Evolutionary conservation across 768 basidiomycete genomes (phyloP).

Genomic region (Suillus subaureus): DNA sequence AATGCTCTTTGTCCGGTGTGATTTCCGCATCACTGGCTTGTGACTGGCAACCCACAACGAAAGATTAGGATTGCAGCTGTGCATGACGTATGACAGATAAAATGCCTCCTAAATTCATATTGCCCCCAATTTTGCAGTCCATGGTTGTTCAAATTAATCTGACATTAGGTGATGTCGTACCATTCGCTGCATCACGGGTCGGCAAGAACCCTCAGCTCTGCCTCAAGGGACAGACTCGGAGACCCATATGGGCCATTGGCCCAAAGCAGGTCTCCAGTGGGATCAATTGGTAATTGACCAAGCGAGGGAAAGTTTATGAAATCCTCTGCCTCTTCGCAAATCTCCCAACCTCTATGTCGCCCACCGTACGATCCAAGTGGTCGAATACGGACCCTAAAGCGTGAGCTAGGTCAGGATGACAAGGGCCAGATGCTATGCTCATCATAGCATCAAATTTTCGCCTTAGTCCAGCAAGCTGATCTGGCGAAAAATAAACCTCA

Average conservation of each 20-base stretch:
- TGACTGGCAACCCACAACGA: not conserved
- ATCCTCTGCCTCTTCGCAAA: slow-evolving; percentile 29
- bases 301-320: slow-evolving; percentile 14
- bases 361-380: slow-evolving; percentile 34
- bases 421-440: slow-evolving; percentile 31
- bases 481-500: slow-evolving; percentile 34
- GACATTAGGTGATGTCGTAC: not conserved
- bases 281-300: not conserved
- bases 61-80: not conserved
- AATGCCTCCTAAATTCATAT: slow-evolving; percentile 5
- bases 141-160: slow-evolving; percentile 8
- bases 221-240: not conserved
- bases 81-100: not conserved
- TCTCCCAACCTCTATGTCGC: slow-evolving; percentile 28
- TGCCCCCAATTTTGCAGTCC: slow-evolving; percentile 4
- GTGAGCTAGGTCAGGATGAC: slow-evolving; percentile 33
- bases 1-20: not conserved
- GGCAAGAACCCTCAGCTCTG: slow-evolving; percentile 1
- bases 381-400: slow-evolving; percentile 35
- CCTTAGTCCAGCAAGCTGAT: slow-evolving; percentile 32
- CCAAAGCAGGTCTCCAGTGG: not conserved
- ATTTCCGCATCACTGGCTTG: not conserved
- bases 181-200: slow-evolving; percentile 7
- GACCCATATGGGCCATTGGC: not conserved
- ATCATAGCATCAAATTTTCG: slow-evolving; percentile 36